Percentiles rank a stretch among this genome's conserved stretches.
Conservation (phyloP, 2,329 filamentous ascomycete genomes). For the Penicillium occitanis region DNA sequence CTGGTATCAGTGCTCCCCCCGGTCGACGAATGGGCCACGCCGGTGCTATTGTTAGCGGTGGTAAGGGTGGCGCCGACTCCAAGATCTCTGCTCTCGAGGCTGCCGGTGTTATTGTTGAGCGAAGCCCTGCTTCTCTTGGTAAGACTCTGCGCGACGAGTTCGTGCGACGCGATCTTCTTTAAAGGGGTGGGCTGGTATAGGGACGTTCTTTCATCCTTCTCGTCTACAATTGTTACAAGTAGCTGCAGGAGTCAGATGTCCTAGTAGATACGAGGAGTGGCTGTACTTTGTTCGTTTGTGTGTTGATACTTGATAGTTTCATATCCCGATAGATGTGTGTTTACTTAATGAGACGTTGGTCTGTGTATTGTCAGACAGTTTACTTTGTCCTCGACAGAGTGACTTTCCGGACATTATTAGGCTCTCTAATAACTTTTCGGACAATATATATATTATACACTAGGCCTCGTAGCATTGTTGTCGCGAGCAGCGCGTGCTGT, state of each 20-base stretch:
- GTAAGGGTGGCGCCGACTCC: constrained; percentile 95
- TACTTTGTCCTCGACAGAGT: neutral
- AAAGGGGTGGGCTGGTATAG: constrained; percentile 38
- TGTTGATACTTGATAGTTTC: constrained; percentile 21
- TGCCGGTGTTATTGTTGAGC: constrained; percentile 94
- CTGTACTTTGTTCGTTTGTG: constrained; percentile 14
- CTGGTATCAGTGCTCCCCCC: constrained; percentile 94
- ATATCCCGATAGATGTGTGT: constrained; percentile 19
- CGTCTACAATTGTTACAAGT: constrained; percentile 24
- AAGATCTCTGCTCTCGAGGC: constrained; percentile 94
- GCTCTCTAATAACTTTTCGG: neutral
- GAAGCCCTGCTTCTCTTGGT: constrained; percentile 85
- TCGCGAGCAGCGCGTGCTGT: constrained; percentile 15
- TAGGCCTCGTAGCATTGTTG: neutral
- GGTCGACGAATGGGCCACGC: constrained; percentile 98
- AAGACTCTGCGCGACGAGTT: constrained; percentile 95
- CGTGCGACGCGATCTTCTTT: constrained; percentile 92
- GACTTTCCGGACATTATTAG: neutral
- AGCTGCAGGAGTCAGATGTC: constrained; percentile 18
- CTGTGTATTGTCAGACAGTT: too few relatives aligned
- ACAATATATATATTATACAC: neutral
- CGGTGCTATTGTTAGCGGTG: constrained; percentile 94
- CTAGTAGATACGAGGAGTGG: constrained; percentile 25
- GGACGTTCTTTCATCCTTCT: neutral
- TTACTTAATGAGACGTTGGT: constrained; percentile 10